Conservation (phyloP, 1,284 basidiomycete genomes). For the Cutaneotrichosporon spelunceum region DNA sequence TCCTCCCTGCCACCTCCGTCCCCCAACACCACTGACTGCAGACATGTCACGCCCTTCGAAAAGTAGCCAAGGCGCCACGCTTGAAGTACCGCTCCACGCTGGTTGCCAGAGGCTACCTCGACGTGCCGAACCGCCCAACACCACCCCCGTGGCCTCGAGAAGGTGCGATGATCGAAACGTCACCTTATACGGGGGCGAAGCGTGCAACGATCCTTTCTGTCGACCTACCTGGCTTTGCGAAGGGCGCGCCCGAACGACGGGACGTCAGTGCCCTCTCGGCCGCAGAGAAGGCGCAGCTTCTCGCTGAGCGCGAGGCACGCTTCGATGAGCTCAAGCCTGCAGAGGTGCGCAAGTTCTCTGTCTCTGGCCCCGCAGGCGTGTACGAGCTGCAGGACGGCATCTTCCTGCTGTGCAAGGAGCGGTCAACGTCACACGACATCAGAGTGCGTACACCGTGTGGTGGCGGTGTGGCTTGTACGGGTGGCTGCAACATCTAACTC, state of each 20-base stretch:
- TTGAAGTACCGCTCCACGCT: constrained; percentile 12
- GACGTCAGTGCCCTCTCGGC: constrained; percentile 20
- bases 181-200: constrained; percentile 26
- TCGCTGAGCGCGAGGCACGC: constrained; percentile 33
- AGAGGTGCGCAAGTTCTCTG: constrained; percentile 25
- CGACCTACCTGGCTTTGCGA: constrained; percentile 24
- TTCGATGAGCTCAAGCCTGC: constrained; percentile 35
- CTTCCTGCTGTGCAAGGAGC: constrained; percentile 44
- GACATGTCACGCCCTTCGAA: constrained; percentile 11
- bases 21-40: constrained; percentile 6
- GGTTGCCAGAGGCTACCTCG: constrained; percentile 9
- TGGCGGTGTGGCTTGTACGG: neutral
- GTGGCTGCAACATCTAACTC: neutral
- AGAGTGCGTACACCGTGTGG: neutral
- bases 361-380: constrained; percentile 43
- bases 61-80: constrained; percentile 1
- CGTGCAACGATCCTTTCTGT: constrained; percentile 24
- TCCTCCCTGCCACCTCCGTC: too few species aligned
- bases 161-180: constrained; percentile 8
- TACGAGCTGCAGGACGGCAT: constrained; percentile 52
- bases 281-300: constrained; percentile 30
- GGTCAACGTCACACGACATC: neutral
- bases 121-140: constrained; percentile 7
- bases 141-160: neutral
- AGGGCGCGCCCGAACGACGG: constrained; percentile 14